Evolutionary conservation across 1,284 basidiomycete species (phyloP).

Genomic region (Cerioporus squamosus): DNA sequence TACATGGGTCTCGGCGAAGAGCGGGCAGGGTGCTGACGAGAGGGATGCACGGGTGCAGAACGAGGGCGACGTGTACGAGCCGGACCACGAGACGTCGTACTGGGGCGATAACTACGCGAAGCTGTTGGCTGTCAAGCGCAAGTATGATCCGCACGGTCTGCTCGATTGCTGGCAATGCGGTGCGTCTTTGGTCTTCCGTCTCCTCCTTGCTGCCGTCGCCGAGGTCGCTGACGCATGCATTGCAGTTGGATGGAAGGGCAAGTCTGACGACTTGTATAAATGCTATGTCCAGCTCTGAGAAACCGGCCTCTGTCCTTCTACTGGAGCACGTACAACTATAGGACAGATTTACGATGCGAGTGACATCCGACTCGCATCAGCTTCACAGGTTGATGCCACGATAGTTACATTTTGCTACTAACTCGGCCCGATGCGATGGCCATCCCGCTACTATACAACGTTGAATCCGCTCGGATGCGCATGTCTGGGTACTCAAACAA

Average conservation of each 20-base stretch:
- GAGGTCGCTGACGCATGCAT: background rate
- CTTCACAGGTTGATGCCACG: too few species aligned
- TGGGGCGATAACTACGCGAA: slow-evolving; percentile 56
- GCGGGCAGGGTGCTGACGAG: too few species aligned
- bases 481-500: too few species aligned
- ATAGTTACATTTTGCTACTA: too few species aligned
- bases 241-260: slow-evolving; percentile 31
- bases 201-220: background rate
- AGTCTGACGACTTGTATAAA: slow-evolving; percentile 23
- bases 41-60: slow-evolving; percentile 41
- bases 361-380: too few species aligned
- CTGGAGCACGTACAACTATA: too few species aligned
- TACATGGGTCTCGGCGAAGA: too few species aligned
- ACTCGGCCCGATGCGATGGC: too few species aligned
- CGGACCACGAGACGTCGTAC: slow-evolving; percentile 52
- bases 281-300: slow-evolving; percentile 24
- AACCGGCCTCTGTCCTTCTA: too few species aligned
- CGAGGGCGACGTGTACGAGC: slow-evolving; percentile 61
- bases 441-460: too few species aligned
- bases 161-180: slow-evolving; percentile 67
- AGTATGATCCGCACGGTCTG: slow-evolving; percentile 59
- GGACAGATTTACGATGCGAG: too few species aligned
- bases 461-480: too few species aligned
- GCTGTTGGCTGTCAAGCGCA: slow-evolving; percentile 54
- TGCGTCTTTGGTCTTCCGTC: slow-evolving; percentile 32